Evolutionary conservation across 495 filamentous ascomycete species (phyloP), one percentile per base, ranked within the genome.

Genomic region (Penicillium maclennaniae): DNA sequence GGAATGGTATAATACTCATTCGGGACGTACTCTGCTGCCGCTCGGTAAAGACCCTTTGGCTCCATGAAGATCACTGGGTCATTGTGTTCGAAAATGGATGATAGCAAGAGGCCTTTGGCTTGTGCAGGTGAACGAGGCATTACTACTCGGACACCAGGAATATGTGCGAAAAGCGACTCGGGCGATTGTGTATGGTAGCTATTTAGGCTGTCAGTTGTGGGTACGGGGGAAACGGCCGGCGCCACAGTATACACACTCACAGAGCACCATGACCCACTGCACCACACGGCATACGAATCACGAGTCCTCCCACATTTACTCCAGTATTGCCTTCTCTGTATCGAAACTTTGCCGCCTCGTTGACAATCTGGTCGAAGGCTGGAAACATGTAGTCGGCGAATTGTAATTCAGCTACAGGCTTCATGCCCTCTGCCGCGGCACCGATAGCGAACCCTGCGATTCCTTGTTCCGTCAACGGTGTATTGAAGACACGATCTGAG

Each of bases 331-430:
- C 92, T 65, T 92, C 88, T 45, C 92, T 79, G 70, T 92, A 98
- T 48, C 93, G 75, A 56, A 89, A 88, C 74, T 97, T 98, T 45
- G 91, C 90, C 3, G 91, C 92, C 70, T 98, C 93, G 64, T 97
- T 97, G 55, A 97, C 92, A 37, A 98, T 78, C 79, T 98, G 93
- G 65, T 98, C 93, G 58, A 97, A 97, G 1, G 93, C 91, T 3
- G 93, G 93, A 69, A 86, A 97, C 39, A 98, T 85, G 68, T 98
- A 98, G 70, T 98, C 93, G 34, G 93, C 95, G 63, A 98, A 98
- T 70, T 98, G 93, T 47, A 98, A 93, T 73, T 98, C 93, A 1
- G 95, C 92, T 16, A 98, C 83, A 0, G 93, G 88, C 46, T 87
- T 88, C 87, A 96, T 90, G 6, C 93, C 93, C 71, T 96, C 86